These are phyloP conservation scores for Oryza officinalis DNA, from an alignment of 176 grass and related monocot species.

Conservation along the genomic window DNA sequence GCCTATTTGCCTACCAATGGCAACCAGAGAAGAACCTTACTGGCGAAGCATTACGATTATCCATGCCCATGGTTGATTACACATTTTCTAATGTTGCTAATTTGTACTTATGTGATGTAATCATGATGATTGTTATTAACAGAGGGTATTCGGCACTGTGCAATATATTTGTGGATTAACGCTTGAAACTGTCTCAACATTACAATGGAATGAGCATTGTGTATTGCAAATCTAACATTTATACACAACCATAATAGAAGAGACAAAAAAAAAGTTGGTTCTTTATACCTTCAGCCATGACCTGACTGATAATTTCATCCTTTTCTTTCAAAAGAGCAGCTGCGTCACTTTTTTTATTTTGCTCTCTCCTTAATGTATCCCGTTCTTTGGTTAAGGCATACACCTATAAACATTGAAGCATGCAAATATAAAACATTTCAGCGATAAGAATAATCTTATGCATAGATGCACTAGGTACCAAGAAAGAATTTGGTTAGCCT, in stretches of 20 bases:
- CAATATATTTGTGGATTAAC: conserved; percentile 4
- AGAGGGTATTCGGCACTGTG: conserved; percentile 2
- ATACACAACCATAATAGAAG: conserved; percentile 23
- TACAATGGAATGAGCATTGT: neutral
- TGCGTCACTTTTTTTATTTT: conserved; percentile 95
- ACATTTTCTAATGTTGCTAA: neutral
- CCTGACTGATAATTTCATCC: conserved; percentile 99
- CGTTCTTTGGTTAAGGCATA: conserved; percentile 94
- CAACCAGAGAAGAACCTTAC: neutral
- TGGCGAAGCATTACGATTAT: neutral
- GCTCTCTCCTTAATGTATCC: conserved; percentile 96
- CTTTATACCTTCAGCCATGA: conserved; percentile 97
- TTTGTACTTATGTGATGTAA: neutral
- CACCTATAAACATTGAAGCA: conserved; percentile 59
- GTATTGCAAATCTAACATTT: conserved; percentile 6
- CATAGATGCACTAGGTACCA: conserved; percentile 12
- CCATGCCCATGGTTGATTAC: neutral
- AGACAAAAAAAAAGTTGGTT: conserved; percentile 13
- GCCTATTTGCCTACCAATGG: conserved; percentile 2
- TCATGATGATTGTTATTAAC: neutral
- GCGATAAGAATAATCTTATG: conserved; percentile 15
- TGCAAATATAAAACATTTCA: conserved; percentile 16
- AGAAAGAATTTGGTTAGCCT: neutral
- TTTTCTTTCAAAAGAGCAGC: conserved; percentile 99
- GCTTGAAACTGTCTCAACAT: neutral